Evolutionary conservation across 1,284 basidiomycete genomes (phyloP).

Genomic region (Melampsora larici-populina): DNA sequence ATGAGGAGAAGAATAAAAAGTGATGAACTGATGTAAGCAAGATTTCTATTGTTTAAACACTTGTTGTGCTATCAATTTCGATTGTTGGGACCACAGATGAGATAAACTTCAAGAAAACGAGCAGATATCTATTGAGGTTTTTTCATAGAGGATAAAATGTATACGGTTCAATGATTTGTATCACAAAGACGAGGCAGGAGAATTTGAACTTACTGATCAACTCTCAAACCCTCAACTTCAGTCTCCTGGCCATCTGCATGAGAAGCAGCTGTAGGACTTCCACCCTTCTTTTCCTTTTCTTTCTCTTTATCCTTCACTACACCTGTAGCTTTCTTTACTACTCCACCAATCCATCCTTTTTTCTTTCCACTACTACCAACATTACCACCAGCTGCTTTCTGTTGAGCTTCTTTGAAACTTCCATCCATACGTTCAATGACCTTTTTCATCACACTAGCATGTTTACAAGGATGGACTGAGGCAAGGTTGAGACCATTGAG

Average conservation of each 20-base stretch:
- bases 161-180: background rate
- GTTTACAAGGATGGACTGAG: constrained; percentile 96
- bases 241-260: constrained; percentile 61
- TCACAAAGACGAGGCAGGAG: background rate
- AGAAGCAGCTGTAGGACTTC: constrained; percentile 61
- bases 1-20: no score
- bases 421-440: constrained; percentile 97
- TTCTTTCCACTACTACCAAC: constrained; percentile 61
- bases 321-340: constrained; percentile 70
- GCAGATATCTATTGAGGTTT: constrained; percentile 27
- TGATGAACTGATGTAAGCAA: no score
- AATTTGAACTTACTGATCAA: constrained; percentile 66
- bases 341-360: constrained; percentile 72
- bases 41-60: constrained; percentile 11
- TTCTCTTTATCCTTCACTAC: constrained; percentile 46
- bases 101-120: constrained; percentile 41
- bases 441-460: constrained; percentile 99
- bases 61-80: constrained; percentile 42
- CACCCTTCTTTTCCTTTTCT: constrained; percentile 47
- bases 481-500: constrained; percentile 64
- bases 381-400: constrained; percentile 55
- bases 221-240: constrained; percentile 78
- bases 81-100: constrained; percentile 40
- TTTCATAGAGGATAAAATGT: background rate
- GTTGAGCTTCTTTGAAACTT: constrained; percentile 57